Evolutionary conservation across 2,329 filamentous ascomycete species (phyloP).

Genomic region (Xylaria sp.): DNA sequence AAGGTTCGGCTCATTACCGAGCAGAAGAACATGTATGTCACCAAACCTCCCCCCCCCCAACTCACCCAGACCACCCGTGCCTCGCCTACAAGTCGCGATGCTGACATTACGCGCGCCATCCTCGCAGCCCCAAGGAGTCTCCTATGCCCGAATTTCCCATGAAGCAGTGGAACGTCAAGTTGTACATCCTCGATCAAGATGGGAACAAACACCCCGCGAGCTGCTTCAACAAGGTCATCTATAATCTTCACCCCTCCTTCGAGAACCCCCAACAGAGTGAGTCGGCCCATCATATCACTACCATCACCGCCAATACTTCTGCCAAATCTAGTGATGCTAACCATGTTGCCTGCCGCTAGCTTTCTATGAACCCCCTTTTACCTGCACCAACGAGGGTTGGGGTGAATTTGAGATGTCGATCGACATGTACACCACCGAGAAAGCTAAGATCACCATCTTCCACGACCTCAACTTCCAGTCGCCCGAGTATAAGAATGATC

Average conservation of each 20-base stretch:
- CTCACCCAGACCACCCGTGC: neutral
- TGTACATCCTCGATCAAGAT: conserved; percentile 85
- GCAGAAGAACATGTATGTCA: conserved; percentile 83
- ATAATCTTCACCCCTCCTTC: conserved; percentile 94
- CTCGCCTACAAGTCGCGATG: conserved; percentile 21
- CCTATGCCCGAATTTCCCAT: conserved; percentile 90
- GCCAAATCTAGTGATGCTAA: conserved; percentile 32
- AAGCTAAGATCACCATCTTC: conserved; percentile 80
- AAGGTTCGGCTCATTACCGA: conserved; percentile 93
- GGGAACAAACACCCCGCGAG: conserved; percentile 85
- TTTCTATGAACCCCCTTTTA: conserved; percentile 86
- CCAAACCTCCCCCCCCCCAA: neutral
- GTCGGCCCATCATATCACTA: conserved; percentile 48
- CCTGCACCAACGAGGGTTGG: conserved; percentile 94
- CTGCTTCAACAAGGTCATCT: conserved; percentile 91
- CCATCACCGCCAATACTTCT: too few relatives aligned
- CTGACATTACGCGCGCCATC: conserved; percentile 36
- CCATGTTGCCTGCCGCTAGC: conserved; percentile 57
- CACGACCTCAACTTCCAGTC: conserved; percentile 95
- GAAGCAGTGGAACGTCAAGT: conserved; percentile 88
- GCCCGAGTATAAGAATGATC: conserved; percentile 82
- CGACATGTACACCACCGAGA: conserved; percentile 83
- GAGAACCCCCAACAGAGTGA: conserved; percentile 85
- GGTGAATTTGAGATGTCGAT: conserved; percentile 98
- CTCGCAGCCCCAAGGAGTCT: conserved; percentile 76